Percentiles rank a stretch among this genome's conserved stretches.
phyloP scores from a whole-genome alignment of 2,329 filamentous ascomycete genomes.

The Ophioceras dolichostomum region DNA sequence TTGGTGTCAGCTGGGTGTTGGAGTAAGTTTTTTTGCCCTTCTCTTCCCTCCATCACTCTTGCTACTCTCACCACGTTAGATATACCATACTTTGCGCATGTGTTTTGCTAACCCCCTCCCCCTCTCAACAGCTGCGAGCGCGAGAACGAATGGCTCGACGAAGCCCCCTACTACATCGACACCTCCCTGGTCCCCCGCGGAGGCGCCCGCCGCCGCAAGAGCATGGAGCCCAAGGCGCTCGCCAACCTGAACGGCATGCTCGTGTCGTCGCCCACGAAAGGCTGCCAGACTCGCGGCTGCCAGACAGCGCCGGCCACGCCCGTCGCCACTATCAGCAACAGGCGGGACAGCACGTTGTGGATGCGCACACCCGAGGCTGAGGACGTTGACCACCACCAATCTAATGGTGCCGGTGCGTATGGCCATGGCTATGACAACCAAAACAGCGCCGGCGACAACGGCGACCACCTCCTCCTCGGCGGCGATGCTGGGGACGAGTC shows the following conservation, averaged over 20 bases:
- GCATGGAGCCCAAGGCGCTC: conserved; percentile 65
- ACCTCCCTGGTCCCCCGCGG: conserved; percentile 55
- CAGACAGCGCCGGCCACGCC: conserved; percentile 33
- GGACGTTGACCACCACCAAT: background rate
- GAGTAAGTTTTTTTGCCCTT: conserved; percentile 48
- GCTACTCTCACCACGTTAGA: too few species aligned
- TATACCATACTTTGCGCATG: too few species aligned
- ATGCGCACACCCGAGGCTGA: conserved; percentile 37
- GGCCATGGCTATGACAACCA: conserved; percentile 13
- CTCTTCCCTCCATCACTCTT: too few species aligned
- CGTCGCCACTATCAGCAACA: conserved; percentile 12
- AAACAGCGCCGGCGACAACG: conserved; percentile 15
- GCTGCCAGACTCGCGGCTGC: conserved; percentile 16
- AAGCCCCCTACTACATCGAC: conserved; percentile 57
- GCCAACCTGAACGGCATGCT: conserved; percentile 57
- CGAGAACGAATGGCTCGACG: conserved; percentile 65
- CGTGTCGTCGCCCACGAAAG: conserved; percentile 27
- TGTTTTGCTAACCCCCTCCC: too few species aligned
- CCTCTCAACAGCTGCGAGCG: conserved; percentile 53
- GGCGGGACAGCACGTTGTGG: conserved; percentile 43
- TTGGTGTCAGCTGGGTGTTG: conserved; percentile 79
- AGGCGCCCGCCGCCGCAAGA: conserved; percentile 61
- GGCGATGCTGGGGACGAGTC: conserved; percentile 28
- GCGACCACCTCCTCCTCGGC: conserved; percentile 16
- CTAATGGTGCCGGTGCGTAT: background rate